Conservation (phyloP, 306 rosid species). For the Canavalia gladiata region DNA sequence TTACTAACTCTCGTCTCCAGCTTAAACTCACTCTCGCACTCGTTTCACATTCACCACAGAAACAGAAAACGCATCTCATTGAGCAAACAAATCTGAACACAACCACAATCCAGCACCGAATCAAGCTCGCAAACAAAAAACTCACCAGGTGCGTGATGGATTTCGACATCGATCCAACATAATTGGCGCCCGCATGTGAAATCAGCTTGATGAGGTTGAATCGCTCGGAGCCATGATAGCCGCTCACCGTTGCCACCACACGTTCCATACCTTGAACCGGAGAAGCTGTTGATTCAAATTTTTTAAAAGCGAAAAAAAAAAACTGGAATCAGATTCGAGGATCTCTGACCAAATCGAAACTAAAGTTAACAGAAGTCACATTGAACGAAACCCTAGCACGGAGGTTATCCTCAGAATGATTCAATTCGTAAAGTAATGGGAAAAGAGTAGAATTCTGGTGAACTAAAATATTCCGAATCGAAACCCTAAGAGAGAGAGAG, state of each 20-base stretch:
- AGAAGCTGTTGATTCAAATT: constrained; percentile 35
- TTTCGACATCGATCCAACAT: constrained; percentile 74
- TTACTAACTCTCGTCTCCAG: not conserved
- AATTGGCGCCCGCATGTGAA: constrained; percentile 70
- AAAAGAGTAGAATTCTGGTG: not conserved
- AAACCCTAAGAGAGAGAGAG: constrained; percentile 44
- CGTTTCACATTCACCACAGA: not conserved
- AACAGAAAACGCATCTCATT: not conserved
- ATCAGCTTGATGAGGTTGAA: constrained; percentile 82
- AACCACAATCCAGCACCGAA: not conserved
- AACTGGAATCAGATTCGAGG: not conserved
- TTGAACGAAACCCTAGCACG: constrained; percentile 47
- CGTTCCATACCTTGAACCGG: constrained; percentile 74
- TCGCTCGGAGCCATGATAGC: constrained; percentile 78
- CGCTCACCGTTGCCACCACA: constrained; percentile 84
- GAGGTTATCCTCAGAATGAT: not conserved
- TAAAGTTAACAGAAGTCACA: not conserved
- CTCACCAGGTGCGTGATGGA: constrained; percentile 85
- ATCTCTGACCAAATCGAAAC: not conserved
- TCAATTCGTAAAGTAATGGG: not conserved
- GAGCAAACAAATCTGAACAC: not conserved
- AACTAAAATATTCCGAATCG: constrained; percentile 22
- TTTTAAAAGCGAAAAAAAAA: not conserved
- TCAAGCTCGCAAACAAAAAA: constrained; percentile 10
- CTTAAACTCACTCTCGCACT: not conserved